These are phyloP conservation scores for Colletotrichum tamarilloi DNA, from an alignment of 2,329 filamentous ascomycete species.

Conservation along the genomic window DNA sequence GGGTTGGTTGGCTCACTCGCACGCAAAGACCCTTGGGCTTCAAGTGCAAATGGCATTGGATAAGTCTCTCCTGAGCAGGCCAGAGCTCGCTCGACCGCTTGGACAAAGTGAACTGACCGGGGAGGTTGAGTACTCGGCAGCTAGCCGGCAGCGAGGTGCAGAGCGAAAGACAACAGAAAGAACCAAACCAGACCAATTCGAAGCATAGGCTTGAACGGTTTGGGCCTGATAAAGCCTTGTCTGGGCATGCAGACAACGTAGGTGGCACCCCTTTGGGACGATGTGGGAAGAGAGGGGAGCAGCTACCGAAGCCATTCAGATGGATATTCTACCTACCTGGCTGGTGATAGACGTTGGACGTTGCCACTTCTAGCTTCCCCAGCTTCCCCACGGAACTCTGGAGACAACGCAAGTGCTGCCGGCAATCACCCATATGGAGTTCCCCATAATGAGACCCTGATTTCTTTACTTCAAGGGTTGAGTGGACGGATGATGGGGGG, in stretches of 20 bases:
- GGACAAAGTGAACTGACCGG: conserved; percentile 25
- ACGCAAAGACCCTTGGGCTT: conserved; percentile 29
- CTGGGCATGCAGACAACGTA: conserved; percentile 30
- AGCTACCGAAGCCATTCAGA: conserved; percentile 4
- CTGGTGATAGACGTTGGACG: neutral
- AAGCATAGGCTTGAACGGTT: conserved; percentile 26
- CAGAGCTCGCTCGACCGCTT: conserved; percentile 27
- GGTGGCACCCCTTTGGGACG: conserved; percentile 16
- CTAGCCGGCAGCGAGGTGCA: conserved; percentile 12
- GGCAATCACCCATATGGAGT: conserved; percentile 1
- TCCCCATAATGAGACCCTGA: conserved; percentile 4
- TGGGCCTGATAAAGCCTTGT: conserved; percentile 26
- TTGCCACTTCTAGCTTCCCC: conserved; percentile 9
- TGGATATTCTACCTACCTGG: neutral
- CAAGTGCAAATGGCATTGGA: conserved; percentile 26
- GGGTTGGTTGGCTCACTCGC: conserved; percentile 19
- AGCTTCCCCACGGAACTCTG: conserved; percentile 12
- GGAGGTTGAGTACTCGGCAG: conserved; percentile 16
- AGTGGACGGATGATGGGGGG: neutral
- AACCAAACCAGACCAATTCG: neutral
- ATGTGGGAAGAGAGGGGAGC: conserved; percentile 15
- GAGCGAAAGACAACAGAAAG: conserved; percentile 15
- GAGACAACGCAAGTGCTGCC: neutral
- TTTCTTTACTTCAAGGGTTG: neutral
- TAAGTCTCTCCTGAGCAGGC: conserved; percentile 23